A percentile compares a stretch with the other conserved stretches of the same genome.
phyloP scores from a whole-genome alignment of 2,329 filamentous ascomycete genomes.

The Neoarthrinium moseri region DNA sequence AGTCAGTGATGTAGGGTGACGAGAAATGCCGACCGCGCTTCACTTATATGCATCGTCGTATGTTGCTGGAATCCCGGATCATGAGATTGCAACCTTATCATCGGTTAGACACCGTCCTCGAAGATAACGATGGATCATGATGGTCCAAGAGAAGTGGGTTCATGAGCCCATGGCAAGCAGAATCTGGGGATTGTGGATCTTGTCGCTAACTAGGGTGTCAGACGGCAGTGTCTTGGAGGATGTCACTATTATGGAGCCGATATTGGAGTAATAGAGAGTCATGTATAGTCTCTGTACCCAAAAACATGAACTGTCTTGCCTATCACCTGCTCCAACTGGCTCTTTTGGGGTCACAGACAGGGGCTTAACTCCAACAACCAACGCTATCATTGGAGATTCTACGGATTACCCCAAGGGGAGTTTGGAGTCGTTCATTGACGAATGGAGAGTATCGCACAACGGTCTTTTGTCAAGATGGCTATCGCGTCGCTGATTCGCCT shows the following conservation, averaged over 20 bases:
- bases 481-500: not conserved
- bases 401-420: too few species aligned
- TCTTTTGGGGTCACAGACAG: not conserved
- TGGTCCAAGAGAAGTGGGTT: not conserved
- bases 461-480: too few species aligned
- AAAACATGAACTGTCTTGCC: not conserved
- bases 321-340: not conserved
- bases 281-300: not conserved
- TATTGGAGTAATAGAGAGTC: not conserved
- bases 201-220: not conserved
- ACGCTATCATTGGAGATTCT: not conserved
- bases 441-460: too few species aligned
- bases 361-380: not conserved
- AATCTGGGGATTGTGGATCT: slow-evolving; percentile 7
- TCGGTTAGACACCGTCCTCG: not conserved
- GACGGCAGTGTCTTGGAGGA: not conserved
- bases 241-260: not conserved
- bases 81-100: slow-evolving; percentile 1
- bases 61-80: not conserved
- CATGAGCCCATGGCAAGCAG: not conserved
- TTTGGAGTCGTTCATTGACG: too few species aligned
- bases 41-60: not conserved
- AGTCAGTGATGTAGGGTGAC: not conserved
- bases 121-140: slow-evolving; percentile 5
- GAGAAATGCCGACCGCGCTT: not conserved